Conservation (phyloP, 2,329 filamentous ascomycete species). For the Microsporum ferrugineum region DNA sequence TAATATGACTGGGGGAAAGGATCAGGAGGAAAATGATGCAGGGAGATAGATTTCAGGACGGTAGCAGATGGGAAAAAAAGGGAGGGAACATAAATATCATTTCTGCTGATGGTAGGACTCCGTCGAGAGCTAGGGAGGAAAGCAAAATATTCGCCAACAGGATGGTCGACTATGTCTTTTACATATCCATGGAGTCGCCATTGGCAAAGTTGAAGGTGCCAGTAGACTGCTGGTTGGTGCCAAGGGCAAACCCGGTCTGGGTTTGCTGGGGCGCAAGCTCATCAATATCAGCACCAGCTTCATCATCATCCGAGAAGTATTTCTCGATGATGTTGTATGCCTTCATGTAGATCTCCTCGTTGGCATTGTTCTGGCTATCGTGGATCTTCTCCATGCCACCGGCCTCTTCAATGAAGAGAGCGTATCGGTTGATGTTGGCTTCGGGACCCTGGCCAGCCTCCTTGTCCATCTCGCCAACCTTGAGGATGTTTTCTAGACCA, state of each 20-base stretch:
- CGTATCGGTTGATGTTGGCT: slow-evolving; percentile 74
- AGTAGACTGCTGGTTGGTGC: slow-evolving; percentile 51
- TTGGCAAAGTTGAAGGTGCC: slow-evolving; percentile 89
- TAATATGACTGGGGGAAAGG: neutral
- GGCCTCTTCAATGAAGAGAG: slow-evolving; percentile 96
- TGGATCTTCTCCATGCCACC: slow-evolving; percentile 99
- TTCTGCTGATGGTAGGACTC: neutral
- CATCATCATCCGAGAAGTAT: slow-evolving; percentile 98
- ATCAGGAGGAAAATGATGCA: neutral
- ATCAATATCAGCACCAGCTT: slow-evolving; percentile 63
- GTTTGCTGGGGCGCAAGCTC: slow-evolving; percentile 62
- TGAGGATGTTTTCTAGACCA: slow-evolving; percentile 96
- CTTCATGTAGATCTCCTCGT: slow-evolving; percentile 99
- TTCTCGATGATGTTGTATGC: slow-evolving; percentile 99
- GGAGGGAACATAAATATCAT: slow-evolving; percentile 10
- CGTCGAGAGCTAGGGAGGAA: neutral
- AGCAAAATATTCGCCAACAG: neutral
- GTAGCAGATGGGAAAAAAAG: slow-evolving; percentile 1
- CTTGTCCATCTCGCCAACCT: slow-evolving; percentile 98
- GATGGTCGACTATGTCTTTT: slow-evolving; percentile 24
- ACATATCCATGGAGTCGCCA: slow-evolving; percentile 65
- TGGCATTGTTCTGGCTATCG: slow-evolving; percentile 99
- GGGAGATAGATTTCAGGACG: neutral
- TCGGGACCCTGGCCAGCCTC: slow-evolving; percentile 52
- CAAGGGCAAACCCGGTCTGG: slow-evolving; percentile 63